Base-by-base conservation (phyloP, 2,329 filamentous ascomycete species). In the Paecilomyces niveus region DNA sequence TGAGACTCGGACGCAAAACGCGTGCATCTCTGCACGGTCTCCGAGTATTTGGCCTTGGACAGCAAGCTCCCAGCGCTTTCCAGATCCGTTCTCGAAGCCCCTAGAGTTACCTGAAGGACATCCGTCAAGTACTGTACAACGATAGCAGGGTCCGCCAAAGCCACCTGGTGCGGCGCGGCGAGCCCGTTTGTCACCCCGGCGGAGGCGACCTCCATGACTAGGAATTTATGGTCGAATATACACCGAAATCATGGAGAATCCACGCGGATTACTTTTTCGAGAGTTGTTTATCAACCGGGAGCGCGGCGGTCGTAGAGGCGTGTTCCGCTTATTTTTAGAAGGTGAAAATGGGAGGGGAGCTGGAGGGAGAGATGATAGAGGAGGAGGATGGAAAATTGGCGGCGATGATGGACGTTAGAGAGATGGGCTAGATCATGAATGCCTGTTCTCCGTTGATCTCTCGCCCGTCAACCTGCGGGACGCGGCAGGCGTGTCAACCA, bases 1-100 rank as follows among this genome's bases (percentile, higher is more conserved):
- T 96, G 91, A 59, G 89, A 83, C 76, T 99, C 95, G 61, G 87
- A 86, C 59, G 92, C 92, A 76, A 97, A 97, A 68, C 92, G 88
- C 65, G 86, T 86, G 75, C 93, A 97, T 78, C 91, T 85, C 71
- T 92, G 87, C 58, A 96, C 78, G 6, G 94, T 97, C 67, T 97
- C 93, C 57, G 82, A 78, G 65, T 90, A 84, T 65, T 83, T 85
- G 58, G 81, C 76, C 68, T 86, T 81, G 59, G 92, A 91, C 62
- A 99, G 81, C 75, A 99, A 80, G 78, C 90, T 97, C 62, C 90
- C 92, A 15, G 86, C 79, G 63, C 85, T 84, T 73, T 93, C 86
- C 57, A 99, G 85, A 70, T 99, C 93, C 62, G 85, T 81, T 70
- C 86, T 85, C 58, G 84, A 84, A 66, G 90, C 89, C 64, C 89